Conservation (phyloP, 106 monocot species). For the Alisma plantagoaquatica region DNA sequence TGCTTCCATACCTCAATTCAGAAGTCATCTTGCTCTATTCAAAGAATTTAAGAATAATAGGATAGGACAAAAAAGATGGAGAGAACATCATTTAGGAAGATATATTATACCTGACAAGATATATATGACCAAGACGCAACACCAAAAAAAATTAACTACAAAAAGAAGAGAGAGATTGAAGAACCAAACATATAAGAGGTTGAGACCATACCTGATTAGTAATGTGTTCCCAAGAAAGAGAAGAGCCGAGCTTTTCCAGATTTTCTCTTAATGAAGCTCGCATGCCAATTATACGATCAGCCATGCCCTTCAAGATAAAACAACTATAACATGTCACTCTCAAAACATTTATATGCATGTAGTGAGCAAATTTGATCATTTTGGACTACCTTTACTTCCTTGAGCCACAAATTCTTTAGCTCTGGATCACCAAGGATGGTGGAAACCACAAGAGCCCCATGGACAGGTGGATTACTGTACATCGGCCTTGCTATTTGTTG, state of each 20-base stretch:
- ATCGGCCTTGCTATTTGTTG: slow-evolving; percentile 97
- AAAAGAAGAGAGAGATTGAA: neutral
- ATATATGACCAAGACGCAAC: too few species aligned
- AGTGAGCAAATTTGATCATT: too few species aligned
- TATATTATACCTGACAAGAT: too few species aligned
- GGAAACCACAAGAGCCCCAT: slow-evolving; percentile 83
- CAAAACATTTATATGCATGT: too few species aligned
- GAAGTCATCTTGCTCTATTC: too few species aligned
- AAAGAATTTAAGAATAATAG: too few species aligned
- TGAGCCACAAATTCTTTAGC: slow-evolving; percentile 71
- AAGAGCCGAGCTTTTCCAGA: slow-evolving; percentile 78
- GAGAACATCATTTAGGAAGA: too few species aligned
- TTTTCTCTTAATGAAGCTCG: slow-evolving; percentile 64
- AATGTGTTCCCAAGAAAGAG: slow-evolving; percentile 93
- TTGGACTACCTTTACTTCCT: slow-evolving; percentile 95
- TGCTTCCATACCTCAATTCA: too few species aligned
- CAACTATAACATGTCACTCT: neutral
- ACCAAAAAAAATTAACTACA: neutral
- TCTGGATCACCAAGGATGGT: slow-evolving; percentile 83
- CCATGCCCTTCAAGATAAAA: slow-evolving; percentile 65
- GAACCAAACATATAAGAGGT: neutral
- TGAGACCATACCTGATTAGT: slow-evolving; percentile 65
- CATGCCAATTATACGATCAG: slow-evolving; percentile 97
- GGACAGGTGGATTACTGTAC: slow-evolving; percentile 96
- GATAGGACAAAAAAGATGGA: too few species aligned